A percentile compares a stretch with the other conserved stretches of the same genome.
Conservation (phyloP, 306 rosid genomes). For the Delonix regia region DNA sequence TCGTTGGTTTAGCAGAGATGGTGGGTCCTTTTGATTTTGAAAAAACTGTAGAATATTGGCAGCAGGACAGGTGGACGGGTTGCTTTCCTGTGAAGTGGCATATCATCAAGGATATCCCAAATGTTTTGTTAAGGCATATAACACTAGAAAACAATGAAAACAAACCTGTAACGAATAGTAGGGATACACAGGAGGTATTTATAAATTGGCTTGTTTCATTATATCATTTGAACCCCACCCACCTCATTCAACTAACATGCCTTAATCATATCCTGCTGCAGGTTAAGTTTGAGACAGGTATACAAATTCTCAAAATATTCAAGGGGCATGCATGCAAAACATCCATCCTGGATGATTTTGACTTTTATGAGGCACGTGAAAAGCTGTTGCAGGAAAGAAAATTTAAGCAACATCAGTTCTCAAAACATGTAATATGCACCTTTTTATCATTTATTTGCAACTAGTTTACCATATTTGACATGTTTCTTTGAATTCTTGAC, state of each 20-base stretch:
- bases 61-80: constrained; percentile 67
- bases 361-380: constrained; percentile 52
- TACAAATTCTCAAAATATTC: constrained; percentile 48
- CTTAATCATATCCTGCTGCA: constrained; percentile 29
- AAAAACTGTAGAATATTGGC: constrained; percentile 52
- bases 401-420: constrained; percentile 41
- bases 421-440: constrained; percentile 39
- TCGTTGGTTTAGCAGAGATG: constrained; percentile 67
- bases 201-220: constrained; percentile 19
- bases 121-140: constrained; percentile 49
- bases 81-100: constrained; percentile 66
- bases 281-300: constrained; percentile 54
- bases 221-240: not conserved
- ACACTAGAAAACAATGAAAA: constrained; percentile 61
- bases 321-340: constrained; percentile 50
- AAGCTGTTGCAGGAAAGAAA: constrained; percentile 44
- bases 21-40: constrained; percentile 52
- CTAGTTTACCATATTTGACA: not conserved
- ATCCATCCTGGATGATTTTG: constrained; percentile 61
- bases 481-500: constrained; percentile 5
- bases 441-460: not conserved
- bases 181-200: constrained; percentile 67
- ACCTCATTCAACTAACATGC: not conserved
- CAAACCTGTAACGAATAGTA: constrained; percentile 61
- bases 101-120: constrained; percentile 58